Conservation (phyloP, 305 asterid genomes). For the Nicotiana rustica region DNA sequence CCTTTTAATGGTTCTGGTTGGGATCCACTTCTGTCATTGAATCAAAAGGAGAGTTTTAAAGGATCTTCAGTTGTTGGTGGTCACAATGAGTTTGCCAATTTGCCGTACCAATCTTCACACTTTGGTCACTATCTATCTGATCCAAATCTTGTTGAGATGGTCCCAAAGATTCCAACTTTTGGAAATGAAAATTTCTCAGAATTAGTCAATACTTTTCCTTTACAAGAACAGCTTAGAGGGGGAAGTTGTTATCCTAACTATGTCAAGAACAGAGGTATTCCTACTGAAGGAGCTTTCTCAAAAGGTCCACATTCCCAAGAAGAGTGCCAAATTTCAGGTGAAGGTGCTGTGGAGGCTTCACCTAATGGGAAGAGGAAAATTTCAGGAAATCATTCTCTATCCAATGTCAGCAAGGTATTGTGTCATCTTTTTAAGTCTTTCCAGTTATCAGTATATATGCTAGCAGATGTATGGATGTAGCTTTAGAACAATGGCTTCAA, state of each 20-base stretch:
- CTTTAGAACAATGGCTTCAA: neutral
- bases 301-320: constrained; percentile 40
- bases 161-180: constrained; percentile 67
- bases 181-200: constrained; percentile 74
- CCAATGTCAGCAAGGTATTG: constrained; percentile 47
- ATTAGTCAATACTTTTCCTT: constrained; percentile 56
- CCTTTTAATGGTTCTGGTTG: constrained; percentile 69
- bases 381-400: constrained; percentile 46
- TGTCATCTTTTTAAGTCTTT: neutral
- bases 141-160: constrained; percentile 57
- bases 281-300: constrained; percentile 23
- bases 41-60: constrained; percentile 58
- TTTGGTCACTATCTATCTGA: constrained; percentile 67
- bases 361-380: constrained; percentile 72
- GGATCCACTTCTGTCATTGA: constrained; percentile 71
- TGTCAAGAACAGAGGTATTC: constrained; percentile 41
- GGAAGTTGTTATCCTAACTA: constrained; percentile 44
- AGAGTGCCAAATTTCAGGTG: constrained; percentile 52
- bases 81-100: constrained; percentile 67
- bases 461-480: neutral
- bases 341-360: constrained; percentile 53
- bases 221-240: constrained; percentile 48
- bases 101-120: constrained; percentile 61
- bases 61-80: constrained; percentile 53
- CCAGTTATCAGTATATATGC: neutral